phyloP scores from a whole-genome alignment of 2,329 filamentous ascomycete genomes.

The Alternaria brassicicola region DNA sequence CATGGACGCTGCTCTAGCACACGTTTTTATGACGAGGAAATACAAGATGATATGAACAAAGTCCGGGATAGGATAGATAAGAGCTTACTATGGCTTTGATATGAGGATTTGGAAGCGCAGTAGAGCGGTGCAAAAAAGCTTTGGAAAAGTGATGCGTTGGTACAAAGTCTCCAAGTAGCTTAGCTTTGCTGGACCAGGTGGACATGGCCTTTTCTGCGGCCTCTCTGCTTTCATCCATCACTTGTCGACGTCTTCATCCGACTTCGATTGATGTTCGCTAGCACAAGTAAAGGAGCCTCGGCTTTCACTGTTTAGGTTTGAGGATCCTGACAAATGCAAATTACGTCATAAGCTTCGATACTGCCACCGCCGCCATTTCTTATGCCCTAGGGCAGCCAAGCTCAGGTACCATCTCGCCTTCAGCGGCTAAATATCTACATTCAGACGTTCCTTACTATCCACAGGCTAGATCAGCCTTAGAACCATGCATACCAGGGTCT shows the following conservation, averaged over 20 bases:
- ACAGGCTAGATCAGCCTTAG: background rate
- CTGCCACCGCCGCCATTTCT: background rate
- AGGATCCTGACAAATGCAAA: background rate
- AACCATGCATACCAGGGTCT: background rate
- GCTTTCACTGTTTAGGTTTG: background rate
- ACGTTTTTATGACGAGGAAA: slow-evolving; percentile 24
- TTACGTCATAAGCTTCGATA: slow-evolving; percentile 4
- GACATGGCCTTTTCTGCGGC: background rate
- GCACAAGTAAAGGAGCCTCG: background rate
- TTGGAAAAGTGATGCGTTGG: background rate
- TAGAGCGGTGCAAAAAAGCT: slow-evolving; percentile 23
- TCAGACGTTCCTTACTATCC: background rate
- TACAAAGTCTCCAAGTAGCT: background rate
- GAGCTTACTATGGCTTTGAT: slow-evolving; percentile 36
- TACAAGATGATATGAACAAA: slow-evolving; percentile 23
- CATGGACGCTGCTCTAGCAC: slow-evolving; percentile 25
- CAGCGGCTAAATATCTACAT: background rate
- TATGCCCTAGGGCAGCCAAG: background rate
- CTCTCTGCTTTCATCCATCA: background rate
- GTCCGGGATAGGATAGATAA: slow-evolving; percentile 22
- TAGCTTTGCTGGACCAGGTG: background rate
- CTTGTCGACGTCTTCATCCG: background rate
- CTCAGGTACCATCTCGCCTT: background rate
- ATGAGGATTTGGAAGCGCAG: slow-evolving; percentile 36
- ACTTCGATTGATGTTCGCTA: background rate